These are phyloP conservation scores for Talaromyces adpressus DNA, from an alignment of 495 filamentous ascomycete species.

Conservation along the genomic window DNA sequence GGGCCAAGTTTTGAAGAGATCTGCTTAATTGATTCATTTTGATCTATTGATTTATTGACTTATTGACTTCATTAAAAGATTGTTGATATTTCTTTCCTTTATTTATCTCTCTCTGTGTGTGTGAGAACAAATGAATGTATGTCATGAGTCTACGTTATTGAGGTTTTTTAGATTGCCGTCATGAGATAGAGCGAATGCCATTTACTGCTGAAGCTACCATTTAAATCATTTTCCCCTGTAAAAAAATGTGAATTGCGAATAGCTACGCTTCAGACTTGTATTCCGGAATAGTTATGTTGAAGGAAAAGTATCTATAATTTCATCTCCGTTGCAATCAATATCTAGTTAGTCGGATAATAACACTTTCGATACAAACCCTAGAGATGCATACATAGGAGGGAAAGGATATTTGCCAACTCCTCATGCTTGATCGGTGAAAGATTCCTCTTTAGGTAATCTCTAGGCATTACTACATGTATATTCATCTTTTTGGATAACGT, in stretches of 20 bases:
- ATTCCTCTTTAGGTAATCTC: background rate
- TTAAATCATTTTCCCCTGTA: background rate
- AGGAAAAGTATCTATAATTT: background rate
- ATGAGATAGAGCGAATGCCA: background rate
- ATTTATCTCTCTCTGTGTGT: background rate
- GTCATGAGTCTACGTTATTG: background rate
- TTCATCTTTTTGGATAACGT: background rate
- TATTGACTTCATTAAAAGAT: background rate
- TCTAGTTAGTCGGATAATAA: background rate
- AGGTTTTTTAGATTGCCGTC: background rate
- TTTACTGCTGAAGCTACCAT: background rate
- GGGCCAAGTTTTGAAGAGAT: background rate
- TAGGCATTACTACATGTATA: background rate
- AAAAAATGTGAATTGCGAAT: background rate
- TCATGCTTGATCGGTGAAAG: background rate
- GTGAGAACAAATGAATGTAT: background rate
- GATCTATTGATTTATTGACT: background rate
- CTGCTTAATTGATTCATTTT: background rate
- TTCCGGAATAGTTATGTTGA: background rate
- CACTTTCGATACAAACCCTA: background rate
- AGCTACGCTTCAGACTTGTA: background rate
- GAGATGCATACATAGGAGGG: background rate
- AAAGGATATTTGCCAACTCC: background rate
- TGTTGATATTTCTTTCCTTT: background rate
- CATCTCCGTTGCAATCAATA: background rate